Base-by-base conservation (phyloP, 495 filamentous ascomycete genomes). In the Evansstolkia leycettana region DNA sequence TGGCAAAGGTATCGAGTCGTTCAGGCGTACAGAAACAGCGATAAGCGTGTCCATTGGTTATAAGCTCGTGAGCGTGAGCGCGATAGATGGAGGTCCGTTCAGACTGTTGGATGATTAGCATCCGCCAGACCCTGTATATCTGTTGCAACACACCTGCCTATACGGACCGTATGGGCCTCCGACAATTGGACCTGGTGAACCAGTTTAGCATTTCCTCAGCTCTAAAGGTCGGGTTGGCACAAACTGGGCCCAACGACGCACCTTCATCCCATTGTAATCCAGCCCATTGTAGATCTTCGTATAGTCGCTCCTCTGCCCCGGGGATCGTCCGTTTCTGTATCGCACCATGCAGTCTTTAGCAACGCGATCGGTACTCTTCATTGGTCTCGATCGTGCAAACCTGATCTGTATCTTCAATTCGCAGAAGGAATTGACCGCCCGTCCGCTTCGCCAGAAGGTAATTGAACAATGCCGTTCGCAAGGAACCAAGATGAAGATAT, bases 201-300 rank as follows among this genome's bases (percentile, higher is more conserved):
- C 20, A 23, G 8, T n/a, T n/a, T n/a, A n/a, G n/a, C n/a, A n/a
- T 10, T 33, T 40, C 34, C 19, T 42, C 17, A 35, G n/a, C n/a
- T n/a, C n/a, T n/a, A n/a, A n/a, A n/a, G n/a, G n/a, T n/a, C n/a
- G n/a, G 37, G 29, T 17, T 11, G 11, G 24, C 11, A 26, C n/a
- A n/a, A n/a, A n/a, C n/a, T n/a, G n/a, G n/a, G n/a, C n/a, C n/a
- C n/a, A n/a, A n/a, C n/a, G n/a, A n/a, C 34, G 12, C 51, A 76
- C 86, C 90, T 75, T 98, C 92, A 60, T 96, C 88, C 88, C 89
- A 96, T 33, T 80, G 65, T 18, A 96, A 60, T 1, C 90, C 87
- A 15, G 84, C 81, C 90, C 90, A 96, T 57, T 70, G 62, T 31
- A 98, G 52, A 56, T 94, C 88, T 31, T 80, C 62, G 46, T 73